These are phyloP conservation scores for Plasmodium inui DNA, from an alignment of 169 alveolate species.

Conservation along the genomic window DNA sequence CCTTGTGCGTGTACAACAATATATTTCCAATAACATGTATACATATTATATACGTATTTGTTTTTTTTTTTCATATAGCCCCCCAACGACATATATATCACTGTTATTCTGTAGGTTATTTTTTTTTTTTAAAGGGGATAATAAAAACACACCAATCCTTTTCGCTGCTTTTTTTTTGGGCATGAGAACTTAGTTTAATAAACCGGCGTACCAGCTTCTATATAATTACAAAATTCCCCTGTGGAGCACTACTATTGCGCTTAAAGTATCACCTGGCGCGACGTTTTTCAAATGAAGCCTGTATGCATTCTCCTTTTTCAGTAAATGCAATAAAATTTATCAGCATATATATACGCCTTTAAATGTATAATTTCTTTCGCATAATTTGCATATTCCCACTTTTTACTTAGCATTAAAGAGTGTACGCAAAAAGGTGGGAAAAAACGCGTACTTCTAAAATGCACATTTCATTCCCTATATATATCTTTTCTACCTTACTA, in stretches of 20 bases:
- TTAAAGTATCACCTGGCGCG: neutral
- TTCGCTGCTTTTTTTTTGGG: neutral
- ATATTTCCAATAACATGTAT: constrained; percentile 11
- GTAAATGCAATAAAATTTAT: neutral
- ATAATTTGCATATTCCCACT: neutral
- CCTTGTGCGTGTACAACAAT: constrained; percentile 40
- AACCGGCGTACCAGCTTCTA: neutral
- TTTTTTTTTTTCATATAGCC: neutral
- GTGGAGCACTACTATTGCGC: neutral
- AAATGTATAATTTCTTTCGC: neutral
- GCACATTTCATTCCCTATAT: neutral
- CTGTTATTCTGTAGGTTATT: neutral
- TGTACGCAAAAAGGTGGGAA: neutral
- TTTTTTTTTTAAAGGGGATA: neutral
- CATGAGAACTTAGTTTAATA: neutral
- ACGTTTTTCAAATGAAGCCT: neutral
- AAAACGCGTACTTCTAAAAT: neutral
- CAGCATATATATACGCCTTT: neutral
- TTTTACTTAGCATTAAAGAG: neutral
- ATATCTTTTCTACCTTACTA: neutral
- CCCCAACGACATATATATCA: neutral
- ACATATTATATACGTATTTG: neutral
- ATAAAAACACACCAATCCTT: neutral
- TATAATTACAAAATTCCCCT: neutral
- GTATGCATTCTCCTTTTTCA: neutral